Base-by-base conservation (phyloP, 768 basidiomycete species). In the Butyriboletus loyo region DNA sequence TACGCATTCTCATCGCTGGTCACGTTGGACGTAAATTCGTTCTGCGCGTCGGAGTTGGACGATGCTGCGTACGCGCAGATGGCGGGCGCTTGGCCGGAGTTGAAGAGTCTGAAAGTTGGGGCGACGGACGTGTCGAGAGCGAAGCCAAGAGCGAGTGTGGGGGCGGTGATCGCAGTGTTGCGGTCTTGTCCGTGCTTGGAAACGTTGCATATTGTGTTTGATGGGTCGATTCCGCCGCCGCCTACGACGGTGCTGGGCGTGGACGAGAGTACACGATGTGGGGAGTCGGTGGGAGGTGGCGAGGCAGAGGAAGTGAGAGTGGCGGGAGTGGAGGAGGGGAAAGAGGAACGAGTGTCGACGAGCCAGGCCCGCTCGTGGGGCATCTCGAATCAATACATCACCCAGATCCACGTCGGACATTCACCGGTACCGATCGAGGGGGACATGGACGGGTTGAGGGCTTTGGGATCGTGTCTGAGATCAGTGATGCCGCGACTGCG, bases 141-240 rank as follows among this genome's bases (percentile, higher is more conserved):
- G 39, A 39, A 4, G 14, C 61, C 61, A 19, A 21, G n/a, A 9
- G 59, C 62, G 14, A 58, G 53, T 4, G 45, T 57, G 9, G 45
- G 35, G 1, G 62, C 55, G 13, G 55, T 63, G 22, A 46, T 60
- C 10, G 46, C 55, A 13, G 42, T 60, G 14, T 42, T 63, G 37
- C 43, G 17, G 21, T 42, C 24, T 4, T 63, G 62, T 46, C 52
- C 48, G 11, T 30, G 14, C 3, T 44, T 63, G n/a, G 37, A 52
- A 6, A 47, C 40, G n/a, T 13, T 63, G 32, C 53, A 52, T 10
- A 43, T 63, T 9, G 43, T 50, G 24, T 63, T 63, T 28, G 53
- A 63, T 24, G 62, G 54, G 28, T 42, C 53, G 21, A 39, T 51
- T 17, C 48, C 38, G 10, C 56, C 49, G 4, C 31, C 15, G 8